Evolutionary conservation across 768 basidiomycete species (phyloP).

Genomic region (Leccinum longicurvipes): DNA sequence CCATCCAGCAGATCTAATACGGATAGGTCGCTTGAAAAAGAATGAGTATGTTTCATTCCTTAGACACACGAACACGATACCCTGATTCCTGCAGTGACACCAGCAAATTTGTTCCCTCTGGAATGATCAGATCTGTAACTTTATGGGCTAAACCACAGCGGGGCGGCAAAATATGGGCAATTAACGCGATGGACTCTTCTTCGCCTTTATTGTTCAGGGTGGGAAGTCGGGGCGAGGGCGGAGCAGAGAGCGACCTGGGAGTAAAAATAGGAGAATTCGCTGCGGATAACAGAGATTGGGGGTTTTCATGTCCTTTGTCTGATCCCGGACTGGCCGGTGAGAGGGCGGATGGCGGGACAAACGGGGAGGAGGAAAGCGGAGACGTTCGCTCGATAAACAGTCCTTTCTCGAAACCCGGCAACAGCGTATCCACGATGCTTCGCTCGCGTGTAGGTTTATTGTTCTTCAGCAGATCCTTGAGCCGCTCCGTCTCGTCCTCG

Average conservation of each 20-base stretch:
- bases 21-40: conserved; percentile 45
- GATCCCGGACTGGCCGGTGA: conserved; percentile 14
- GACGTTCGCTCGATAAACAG: conserved; percentile 21
- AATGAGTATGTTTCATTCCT: conserved; percentile 3
- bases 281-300: conserved; percentile 45
- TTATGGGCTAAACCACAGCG: conserved; percentile 36
- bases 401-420: conserved; percentile 31
- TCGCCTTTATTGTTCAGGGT: conserved; percentile 11
- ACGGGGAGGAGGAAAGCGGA: conserved; percentile 13
- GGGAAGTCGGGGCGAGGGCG: conserved; percentile 31
- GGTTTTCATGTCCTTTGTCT: conserved; percentile 27
- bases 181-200: conserved; percentile 19
- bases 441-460: conserved; percentile 32
- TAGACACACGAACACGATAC: conserved; percentile 36
- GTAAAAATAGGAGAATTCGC: conserved; percentile 43
- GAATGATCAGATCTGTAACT: conserved; percentile 45
- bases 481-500: conserved; percentile 73
- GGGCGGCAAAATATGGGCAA: conserved; percentile 45
- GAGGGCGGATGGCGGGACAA: conserved; percentile 1
- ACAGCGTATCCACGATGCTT: conserved; percentile 30
- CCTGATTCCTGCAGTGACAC: conserved; percentile 62
- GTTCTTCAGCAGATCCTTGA: conserved; percentile 70
- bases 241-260: conserved; percentile 36
- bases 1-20: conserved; percentile 55
- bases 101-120: conserved; percentile 43